Base-by-base conservation (phyloP, 495 filamentous ascomycete species). In the Xylaria curta region DNA sequence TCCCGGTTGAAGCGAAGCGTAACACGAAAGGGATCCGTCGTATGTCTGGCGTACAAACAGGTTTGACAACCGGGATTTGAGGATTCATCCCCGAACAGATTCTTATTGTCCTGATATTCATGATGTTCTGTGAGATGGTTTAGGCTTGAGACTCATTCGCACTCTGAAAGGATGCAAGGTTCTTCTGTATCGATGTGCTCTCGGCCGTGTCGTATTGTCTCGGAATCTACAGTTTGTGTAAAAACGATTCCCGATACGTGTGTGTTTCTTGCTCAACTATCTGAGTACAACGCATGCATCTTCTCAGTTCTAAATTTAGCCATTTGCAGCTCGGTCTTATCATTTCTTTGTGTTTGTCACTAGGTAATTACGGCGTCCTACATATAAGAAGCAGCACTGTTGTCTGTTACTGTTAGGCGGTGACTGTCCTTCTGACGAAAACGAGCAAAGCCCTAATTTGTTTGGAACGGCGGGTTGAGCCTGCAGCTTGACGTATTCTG, bases 1-100 rank as follows among this genome's bases (percentile, higher is more conserved):
- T 66, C 46, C 63, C 65, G n/a, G 53, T 26, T 17, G 47, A 42
- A 8, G 65, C 47, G 3, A 56, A 36, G 42, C 4, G 49, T 67
- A 49, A 15, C 28, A 44, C 21, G n/a, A 56, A 47, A 36, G 26
- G 5, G 31, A 63, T 28, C 10, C 26, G 17, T 60, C 12, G 36
- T 38, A 38, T 31, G 46, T 51, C 9, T 53, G 26, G 42, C 3
- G 40, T 38, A 17, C 47, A 53, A 66, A 66, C 63, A 40, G 13
- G 33, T 38, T 60, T 40, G 58, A 40, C 31, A 60, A 36, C 33
- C 33, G 4, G 53, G 38, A 12, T 36, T 60, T 7, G 58, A 10
- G 28, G 7, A n/a, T n/a, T 8, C 17, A 26, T 21, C 31, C 10
- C 19, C 53, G 4, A 26, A 12, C 28, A n/a, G 7, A 31, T 56